Evolutionary conservation across 768 basidiomycete genomes (phyloP).

Genomic region (Mycena kentingensis): DNA sequence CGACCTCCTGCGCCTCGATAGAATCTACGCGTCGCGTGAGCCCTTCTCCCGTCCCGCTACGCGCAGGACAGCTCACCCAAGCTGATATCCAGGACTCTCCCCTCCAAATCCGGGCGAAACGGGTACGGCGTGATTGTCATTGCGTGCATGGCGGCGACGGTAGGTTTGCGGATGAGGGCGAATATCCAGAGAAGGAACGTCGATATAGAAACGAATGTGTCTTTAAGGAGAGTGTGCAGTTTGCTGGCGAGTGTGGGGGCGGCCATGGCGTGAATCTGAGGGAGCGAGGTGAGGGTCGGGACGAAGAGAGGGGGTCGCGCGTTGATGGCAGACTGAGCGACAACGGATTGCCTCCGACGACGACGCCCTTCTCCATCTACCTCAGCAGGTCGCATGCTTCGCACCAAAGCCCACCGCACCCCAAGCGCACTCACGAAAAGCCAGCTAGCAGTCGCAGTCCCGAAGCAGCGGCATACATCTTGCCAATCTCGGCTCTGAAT

Average conservation of each 20-base stretch:
- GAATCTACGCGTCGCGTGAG: not conserved
- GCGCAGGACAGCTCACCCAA: slow-evolving; percentile 3
- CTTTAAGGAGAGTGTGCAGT: slow-evolving; percentile 13
- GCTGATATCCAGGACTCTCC: slow-evolving; percentile 4
- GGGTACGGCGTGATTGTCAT: slow-evolving; percentile 13
- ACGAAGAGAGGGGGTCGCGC: too few relatives aligned
- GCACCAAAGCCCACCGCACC: too few relatives aligned
- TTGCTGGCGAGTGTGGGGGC: not conserved
- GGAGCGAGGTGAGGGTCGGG: not conserved
- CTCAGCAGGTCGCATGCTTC: too few relatives aligned
- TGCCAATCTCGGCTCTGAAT: too few relatives aligned
- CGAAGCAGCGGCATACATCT: too few relatives aligned
- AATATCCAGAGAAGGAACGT: slow-evolving; percentile 9
- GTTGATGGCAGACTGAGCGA: too few relatives aligned
- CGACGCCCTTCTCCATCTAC: too few relatives aligned
- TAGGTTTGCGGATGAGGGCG: too few relatives aligned
- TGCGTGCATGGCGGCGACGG: not conserved
- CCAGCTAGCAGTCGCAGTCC: too few relatives aligned
- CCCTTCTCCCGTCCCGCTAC: not conserved
- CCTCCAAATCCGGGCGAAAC: slow-evolving; percentile 11
- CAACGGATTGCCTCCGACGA: too few relatives aligned
- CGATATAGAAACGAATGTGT: slow-evolving; percentile 18
- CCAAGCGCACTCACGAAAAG: too few relatives aligned
- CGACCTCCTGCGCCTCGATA: not conserved
- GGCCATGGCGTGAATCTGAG: slow-evolving; percentile 3